These are phyloP conservation scores for Phylloporus arenicola DNA, from an alignment of 768 basidiomycete genomes.

Conservation along the genomic window DNA sequence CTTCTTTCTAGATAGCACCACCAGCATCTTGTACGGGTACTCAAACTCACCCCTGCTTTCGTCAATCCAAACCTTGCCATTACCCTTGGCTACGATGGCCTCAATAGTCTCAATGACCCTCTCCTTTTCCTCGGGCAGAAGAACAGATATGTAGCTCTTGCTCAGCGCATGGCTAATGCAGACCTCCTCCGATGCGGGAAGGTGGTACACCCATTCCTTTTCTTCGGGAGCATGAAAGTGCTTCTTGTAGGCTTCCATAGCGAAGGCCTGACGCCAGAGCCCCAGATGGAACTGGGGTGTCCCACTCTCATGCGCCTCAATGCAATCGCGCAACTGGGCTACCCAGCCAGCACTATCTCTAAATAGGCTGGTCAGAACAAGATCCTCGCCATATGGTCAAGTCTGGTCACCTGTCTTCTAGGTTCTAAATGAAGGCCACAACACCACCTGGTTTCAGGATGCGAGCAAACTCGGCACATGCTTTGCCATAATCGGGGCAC, in stretches of 20 bases:
- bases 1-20: constrained; percentile 49
- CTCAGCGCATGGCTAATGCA: constrained; percentile 65
- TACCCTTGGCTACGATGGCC: constrained; percentile 51
- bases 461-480: constrained; percentile 71
- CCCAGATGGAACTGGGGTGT: constrained; percentile 79
- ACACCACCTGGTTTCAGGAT: constrained; percentile 73
- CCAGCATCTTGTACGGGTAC: constrained; percentile 70
- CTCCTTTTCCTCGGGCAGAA: constrained; percentile 52
- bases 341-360: constrained; percentile 71
- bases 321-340: constrained; percentile 59
- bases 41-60: constrained; percentile 66
- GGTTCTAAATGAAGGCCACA: constrained; percentile 82
- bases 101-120: constrained; percentile 48
- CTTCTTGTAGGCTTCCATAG: constrained; percentile 52
- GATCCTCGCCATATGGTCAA: background rate
- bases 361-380: background rate
- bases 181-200: constrained; percentile 49
- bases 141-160: constrained; percentile 80
- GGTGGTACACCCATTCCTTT: constrained; percentile 46
- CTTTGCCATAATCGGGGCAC: constrained; percentile 75
- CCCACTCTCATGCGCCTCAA: constrained; percentile 62
- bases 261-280: constrained; percentile 69
- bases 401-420: constrained; percentile 63
- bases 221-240: constrained; percentile 59
- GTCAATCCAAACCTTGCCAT: constrained; percentile 72